Conservation (phyloP, 2,329 filamentous ascomycete species). For the Sphaerulina populicola region DNA sequence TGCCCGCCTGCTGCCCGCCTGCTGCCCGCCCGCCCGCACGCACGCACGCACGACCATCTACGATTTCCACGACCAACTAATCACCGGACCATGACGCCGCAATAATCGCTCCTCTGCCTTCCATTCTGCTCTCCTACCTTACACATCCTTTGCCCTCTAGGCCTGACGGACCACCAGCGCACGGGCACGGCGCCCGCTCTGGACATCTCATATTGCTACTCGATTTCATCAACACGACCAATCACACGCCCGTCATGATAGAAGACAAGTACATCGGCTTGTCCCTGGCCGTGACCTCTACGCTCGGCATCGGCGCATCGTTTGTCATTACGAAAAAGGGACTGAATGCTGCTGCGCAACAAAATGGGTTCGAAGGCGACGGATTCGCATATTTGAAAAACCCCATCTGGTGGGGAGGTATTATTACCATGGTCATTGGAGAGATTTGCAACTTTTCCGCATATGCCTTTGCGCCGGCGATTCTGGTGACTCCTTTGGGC, state of each 20-base stretch:
- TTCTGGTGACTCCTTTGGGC: conserved; percentile 89
- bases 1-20: no score
- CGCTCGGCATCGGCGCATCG: conserved; percentile 63
- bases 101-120: conserved; percentile 1
- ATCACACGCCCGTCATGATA: conserved; percentile 19
- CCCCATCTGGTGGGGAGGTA: conserved; percentile 96
- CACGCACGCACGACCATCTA: neutral
- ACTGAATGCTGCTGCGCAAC: conserved; percentile 79
- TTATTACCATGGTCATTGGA: conserved; percentile 79
- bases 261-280: conserved; percentile 63
- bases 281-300: conserved; percentile 64
- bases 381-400: conserved; percentile 90
- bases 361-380: conserved; percentile 93
- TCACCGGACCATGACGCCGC: neutral
- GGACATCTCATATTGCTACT: neutral
- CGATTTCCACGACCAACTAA: neutral
- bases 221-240: neutral
- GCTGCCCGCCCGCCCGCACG: no score
- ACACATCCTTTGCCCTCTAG: neutral
- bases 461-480: conserved; percentile 97
- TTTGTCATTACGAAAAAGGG: conserved; percentile 99
- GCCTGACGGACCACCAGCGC: neutral
- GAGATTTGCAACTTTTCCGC: conserved; percentile 97
- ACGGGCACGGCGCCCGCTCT: neutral
- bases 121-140: neutral